These are phyloP conservation scores for Zygotorulaspora chibaensis DNA, from an alignment of 805 yeast species.

Conservation along the genomic window DNA sequence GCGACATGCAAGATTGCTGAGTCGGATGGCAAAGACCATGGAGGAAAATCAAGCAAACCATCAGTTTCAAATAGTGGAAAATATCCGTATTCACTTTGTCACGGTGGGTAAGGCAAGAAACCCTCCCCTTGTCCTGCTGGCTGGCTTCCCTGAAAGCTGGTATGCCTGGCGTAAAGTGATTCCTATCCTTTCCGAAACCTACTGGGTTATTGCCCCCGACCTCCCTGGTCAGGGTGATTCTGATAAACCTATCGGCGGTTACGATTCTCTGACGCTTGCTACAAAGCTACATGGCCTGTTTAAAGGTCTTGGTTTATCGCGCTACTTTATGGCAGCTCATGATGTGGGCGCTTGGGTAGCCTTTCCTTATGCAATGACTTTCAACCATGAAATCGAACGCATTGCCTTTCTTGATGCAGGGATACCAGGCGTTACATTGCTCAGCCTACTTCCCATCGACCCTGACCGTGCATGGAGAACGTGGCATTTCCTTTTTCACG, in stretches of 20 bases:
- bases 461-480: constrained; percentile 10
- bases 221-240: constrained; percentile 14
- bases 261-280: constrained; percentile 10
- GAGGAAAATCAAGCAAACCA: neutral
- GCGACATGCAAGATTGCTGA: too few relatives aligned
- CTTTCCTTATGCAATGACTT: constrained; percentile 10
- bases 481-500: constrained; percentile 12
- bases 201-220: constrained; percentile 6
- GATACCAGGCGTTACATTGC: constrained; percentile 11
- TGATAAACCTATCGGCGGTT: constrained; percentile 11
- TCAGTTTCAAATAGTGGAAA: neutral
- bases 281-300: constrained; percentile 5
- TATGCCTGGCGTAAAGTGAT: constrained; percentile 13
- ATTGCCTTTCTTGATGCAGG: constrained; percentile 13
- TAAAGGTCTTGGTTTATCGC: neutral
- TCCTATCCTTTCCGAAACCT: constrained; percentile 1
- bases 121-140: constrained; percentile 3
- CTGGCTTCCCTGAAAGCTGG: constrained; percentile 15
- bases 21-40: too few relatives aligned
- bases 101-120: neutral
- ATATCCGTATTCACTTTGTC: constrained; percentile 1
- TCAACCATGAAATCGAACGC: constrained; percentile 6
- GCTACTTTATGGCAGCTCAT: constrained; percentile 9
- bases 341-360: constrained; percentile 14
- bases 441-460: constrained; percentile 4